phyloP scores from a whole-genome alignment of 169 alveolate species.

The Sarcocystis neurona region DNA sequence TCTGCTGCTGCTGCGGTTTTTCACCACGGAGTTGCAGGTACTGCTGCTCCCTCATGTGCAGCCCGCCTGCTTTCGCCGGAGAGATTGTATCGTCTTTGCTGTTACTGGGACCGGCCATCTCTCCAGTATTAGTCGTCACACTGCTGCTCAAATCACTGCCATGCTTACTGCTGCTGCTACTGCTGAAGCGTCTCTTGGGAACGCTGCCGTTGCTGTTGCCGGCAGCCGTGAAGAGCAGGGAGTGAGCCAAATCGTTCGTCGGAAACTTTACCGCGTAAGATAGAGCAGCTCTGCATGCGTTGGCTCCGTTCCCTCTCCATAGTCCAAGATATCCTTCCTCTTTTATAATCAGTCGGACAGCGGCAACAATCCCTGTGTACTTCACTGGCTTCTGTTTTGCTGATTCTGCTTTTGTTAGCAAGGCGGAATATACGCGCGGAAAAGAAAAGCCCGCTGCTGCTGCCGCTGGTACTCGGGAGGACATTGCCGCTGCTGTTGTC shows the following conservation, averaged over 20 bases:
- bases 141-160: no score
- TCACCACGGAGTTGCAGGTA: no score
- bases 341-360: slow-evolving; percentile 73
- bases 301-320: slow-evolving; percentile 85
- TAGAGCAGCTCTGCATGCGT: slow-evolving; percentile 81
- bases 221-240: slow-evolving; percentile 62
- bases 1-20: no score
- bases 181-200: slow-evolving; percentile 18
- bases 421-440: no score
- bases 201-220: slow-evolving; percentile 55
- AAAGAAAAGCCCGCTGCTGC: slow-evolving; percentile 1
- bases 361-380: slow-evolving; percentile 74
- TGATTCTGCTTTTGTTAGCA: no score
- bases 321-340: slow-evolving; percentile 84
- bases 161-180: slow-evolving; percentile 9
- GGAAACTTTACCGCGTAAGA: slow-evolving; percentile 86
- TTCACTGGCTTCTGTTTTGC: no score
- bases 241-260: slow-evolving; percentile 79
- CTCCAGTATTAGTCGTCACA: neutral
- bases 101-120: no score
- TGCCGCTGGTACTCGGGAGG: neutral
- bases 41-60: no score
- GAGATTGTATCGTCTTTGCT: no score
- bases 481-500: neutral
- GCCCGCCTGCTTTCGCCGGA: no score